Conservation (phyloP, 805 yeast species). For the Myxozyma geophila region DNA sequence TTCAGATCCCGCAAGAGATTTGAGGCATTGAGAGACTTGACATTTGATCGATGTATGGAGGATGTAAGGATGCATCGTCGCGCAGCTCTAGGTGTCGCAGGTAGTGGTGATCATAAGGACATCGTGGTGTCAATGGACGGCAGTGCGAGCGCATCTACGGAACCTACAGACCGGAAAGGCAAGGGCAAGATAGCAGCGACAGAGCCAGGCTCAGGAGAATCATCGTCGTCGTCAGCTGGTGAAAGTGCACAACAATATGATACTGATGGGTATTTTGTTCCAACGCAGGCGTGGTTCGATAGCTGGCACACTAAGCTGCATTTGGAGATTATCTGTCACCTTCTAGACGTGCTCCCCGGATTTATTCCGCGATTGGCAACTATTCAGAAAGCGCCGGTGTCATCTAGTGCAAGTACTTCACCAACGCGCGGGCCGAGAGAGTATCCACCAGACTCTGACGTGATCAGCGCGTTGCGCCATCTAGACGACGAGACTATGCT, state of each 20-base stretch:
- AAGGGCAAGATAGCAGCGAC: constrained; percentile 27
- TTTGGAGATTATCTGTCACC: constrained; percentile 11
- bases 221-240: not conserved
- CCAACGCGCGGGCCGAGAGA: constrained; percentile 5
- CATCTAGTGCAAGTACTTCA: constrained; percentile 11
- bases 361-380: constrained; percentile 22
- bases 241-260: not conserved
- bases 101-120: constrained; percentile 18
- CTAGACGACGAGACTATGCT: constrained; percentile 31
- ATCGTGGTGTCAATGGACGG: constrained; percentile 22
- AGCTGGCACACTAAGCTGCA: constrained; percentile 22
- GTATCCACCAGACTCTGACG: constrained; percentile 15
- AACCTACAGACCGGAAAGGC: constrained; percentile 14
- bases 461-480: constrained; percentile 29
- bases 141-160: not conserved
- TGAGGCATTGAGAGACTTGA: constrained; percentile 25
- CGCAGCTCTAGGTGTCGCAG: constrained; percentile 4
- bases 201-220: not conserved
- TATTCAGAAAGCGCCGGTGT: not conserved
- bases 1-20: constrained; percentile 38
- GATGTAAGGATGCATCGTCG: constrained; percentile 25
- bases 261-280: constrained; percentile 45
- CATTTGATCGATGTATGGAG: constrained; percentile 29
- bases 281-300: constrained; percentile 55
- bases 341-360: constrained; percentile 24